phyloP scores from a whole-genome alignment of 106 monocot genomes.

The Apostasia ramifera region DNA sequence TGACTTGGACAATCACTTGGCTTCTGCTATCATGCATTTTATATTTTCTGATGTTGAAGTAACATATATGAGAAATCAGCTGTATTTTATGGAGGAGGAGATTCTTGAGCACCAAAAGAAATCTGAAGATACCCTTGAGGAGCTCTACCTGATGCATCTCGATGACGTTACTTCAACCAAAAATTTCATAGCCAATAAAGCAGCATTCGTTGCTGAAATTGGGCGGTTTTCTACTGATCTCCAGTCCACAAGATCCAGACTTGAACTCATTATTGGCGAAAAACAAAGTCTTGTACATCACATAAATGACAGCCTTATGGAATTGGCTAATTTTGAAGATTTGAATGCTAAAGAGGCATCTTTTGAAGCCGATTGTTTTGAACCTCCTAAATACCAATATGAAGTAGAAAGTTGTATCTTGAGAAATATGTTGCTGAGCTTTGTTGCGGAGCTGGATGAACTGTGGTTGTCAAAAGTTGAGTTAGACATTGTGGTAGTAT shows the following conservation, averaged over 20 bases:
- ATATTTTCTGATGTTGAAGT: conserved; percentile 46
- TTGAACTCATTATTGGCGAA: conserved; percentile 16
- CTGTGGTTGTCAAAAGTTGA: conserved; percentile 47
- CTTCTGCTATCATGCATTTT: conserved; percentile 20
- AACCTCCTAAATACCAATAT: conserved; percentile 15
- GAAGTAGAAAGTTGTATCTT: conserved; percentile 35
- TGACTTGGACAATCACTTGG: conserved; percentile 41
- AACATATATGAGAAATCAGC: conserved; percentile 45
- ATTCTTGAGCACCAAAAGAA: conserved; percentile 17
- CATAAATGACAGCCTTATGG: conserved; percentile 8
- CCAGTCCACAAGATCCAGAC: conserved; percentile 25
- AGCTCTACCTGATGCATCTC: conserved; percentile 32
- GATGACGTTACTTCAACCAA: conserved; percentile 13
- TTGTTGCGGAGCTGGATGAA: conserved; percentile 53
- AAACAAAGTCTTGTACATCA: conserved; percentile 19
- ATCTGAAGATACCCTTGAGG: conserved; percentile 17
- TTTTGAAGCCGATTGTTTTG: conserved; percentile 18
- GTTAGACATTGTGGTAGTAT: conserved; percentile 32
- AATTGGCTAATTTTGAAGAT: conserved; percentile 16
- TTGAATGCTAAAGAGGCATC: conserved; percentile 14
- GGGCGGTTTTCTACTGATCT: conserved; percentile 21
- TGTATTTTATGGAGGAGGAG: conserved; percentile 15
- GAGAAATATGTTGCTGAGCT: conserved; percentile 24
- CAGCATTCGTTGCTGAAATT: conserved; percentile 35
- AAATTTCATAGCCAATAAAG: conserved; percentile 17